Evolutionary conservation across 2,329 filamentous ascomycete genomes (phyloP), one percentile per base, ranked within the genome.

Genomic region (Epichloe sibirici): DNA sequence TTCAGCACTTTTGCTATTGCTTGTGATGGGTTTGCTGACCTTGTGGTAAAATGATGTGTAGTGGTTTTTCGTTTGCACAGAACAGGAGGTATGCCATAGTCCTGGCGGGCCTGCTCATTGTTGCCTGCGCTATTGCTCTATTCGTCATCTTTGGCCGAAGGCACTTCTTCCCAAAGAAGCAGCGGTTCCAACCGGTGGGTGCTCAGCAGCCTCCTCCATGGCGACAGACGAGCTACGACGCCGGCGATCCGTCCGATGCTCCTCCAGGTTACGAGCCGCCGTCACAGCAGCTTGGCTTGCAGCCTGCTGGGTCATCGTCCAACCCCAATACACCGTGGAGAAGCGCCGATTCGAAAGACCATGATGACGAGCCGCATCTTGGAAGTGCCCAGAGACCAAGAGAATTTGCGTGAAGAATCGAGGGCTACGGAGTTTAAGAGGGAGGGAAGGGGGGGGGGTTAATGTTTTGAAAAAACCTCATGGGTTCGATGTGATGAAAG

Each of bases 11-110:
- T 35, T 35, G 17, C 17, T 37, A 9, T 15, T 23, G 28, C 51
- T 1, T 53, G 5, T 1, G 9, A 3, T 6, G 3, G 6, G 48
- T 11, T 49, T 40, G 34, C 45, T 45, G n/a, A 45, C 28, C 35
- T 49, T 25, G 55, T 57, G 43, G 57, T 57, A 53, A 48, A 15
- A 21, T 40, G 28, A 28, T 15, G 4, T 42, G 8, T 48, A 79
- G 76, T 5, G 81, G 81, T 25, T 82, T 83, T 61, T 70, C 71
- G 0, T 75, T 83, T 50, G 78, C 80, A 3, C 66, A 74, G 13
- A 75, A 76, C 51, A 59, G 68, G n/a, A 64, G 63, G 45, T 74
- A 71, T 53, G 69, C 74, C 56, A 73, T 70, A 58, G 67, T 74
- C 37, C 70, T 79, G n/a, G 69, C 72, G 8, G 73, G 69, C 25